These are phyloP conservation scores for Nadsonia fulvescens DNA, from an alignment of 805 yeast species.

Conservation along the genomic window DNA sequence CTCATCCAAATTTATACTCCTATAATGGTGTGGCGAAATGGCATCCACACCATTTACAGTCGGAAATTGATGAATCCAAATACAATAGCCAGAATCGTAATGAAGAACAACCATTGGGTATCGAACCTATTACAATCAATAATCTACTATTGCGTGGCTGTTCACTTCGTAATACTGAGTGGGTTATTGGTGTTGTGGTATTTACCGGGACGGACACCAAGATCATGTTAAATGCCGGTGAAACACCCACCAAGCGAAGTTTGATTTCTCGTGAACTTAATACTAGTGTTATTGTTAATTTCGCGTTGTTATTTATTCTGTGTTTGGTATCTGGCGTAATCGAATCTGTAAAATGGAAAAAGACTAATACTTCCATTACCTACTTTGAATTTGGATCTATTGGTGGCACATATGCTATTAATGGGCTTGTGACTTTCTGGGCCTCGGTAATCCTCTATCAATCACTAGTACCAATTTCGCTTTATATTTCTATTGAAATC, in stretches of 20 bases:
- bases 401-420: slow-evolving; percentile 41
- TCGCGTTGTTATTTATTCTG: slow-evolving; percentile 39
- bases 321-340: slow-evolving; percentile 56
- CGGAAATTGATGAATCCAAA: neutral
- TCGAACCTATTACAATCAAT: slow-evolving; percentile 45
- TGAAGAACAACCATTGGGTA: slow-evolving; percentile 7
- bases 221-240: slow-evolving; percentile 65
- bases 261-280: slow-evolving; percentile 53
- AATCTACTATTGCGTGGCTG: slow-evolving; percentile 60
- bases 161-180: slow-evolving; percentile 54
- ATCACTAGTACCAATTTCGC: slow-evolving; percentile 62
- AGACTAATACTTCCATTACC: slow-evolving; percentile 26
- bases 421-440: slow-evolving; percentile 54
- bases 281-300: slow-evolving; percentile 47
- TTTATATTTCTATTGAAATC: slow-evolving; percentile 64
- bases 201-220: slow-evolving; percentile 66
- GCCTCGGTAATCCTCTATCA: slow-evolving; percentile 63
- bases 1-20: slow-evolving; percentile 42
- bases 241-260: slow-evolving; percentile 60
- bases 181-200: slow-evolving; percentile 56
- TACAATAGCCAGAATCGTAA: slow-evolving; percentile 1
- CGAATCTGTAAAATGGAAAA: slow-evolving; percentile 45
- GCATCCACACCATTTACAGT: slow-evolving; percentile 10
- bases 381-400: slow-evolving; percentile 48
- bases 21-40: slow-evolving; percentile 53